Evolutionary conservation across 2,329 filamentous ascomycete species (phyloP).

Genomic region (Trematosphaeria pertusa): DNA sequence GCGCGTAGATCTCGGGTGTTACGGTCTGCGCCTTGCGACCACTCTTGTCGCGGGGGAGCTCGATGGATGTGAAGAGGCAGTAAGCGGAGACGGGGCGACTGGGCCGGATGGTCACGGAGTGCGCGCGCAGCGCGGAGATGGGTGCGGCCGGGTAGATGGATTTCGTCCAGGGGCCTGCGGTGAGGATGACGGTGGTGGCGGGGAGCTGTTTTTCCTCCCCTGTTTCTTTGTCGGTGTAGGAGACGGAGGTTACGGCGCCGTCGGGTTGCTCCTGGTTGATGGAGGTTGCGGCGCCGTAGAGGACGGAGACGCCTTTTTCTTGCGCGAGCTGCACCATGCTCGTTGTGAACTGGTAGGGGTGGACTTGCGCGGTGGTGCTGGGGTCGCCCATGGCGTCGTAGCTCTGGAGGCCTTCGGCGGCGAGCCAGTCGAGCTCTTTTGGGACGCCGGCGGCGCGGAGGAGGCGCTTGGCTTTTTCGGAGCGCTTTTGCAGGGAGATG

Average conservation of each 20-base stretch:
- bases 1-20: conserved; percentile 91
- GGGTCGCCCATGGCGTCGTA: conserved; percentile 87
- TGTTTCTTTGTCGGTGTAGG: conserved; percentile 61
- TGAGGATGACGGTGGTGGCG: conserved; percentile 65
- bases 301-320: conserved; percentile 65
- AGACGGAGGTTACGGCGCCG: conserved; percentile 68
- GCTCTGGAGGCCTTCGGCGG: conserved; percentile 66
- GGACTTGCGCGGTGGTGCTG: conserved; percentile 87
- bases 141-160: conserved; percentile 61
- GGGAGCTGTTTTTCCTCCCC: conserved; percentile 56
- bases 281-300: conserved; percentile 71
- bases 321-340: conserved; percentile 78
- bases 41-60: conserved; percentile 65
- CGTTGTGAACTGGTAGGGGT: conserved; percentile 89
- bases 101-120: conserved; percentile 68
- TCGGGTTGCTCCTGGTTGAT: conserved; percentile 66
- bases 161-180: conserved; percentile 69
- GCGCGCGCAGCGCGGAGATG: conserved; percentile 66
- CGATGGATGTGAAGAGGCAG: conserved; percentile 86
- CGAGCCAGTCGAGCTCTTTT: conserved; percentile 83
- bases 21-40: conserved; percentile 58
- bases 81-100: conserved; percentile 70
- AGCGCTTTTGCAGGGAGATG: conserved; percentile 64
- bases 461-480: conserved; percentile 57
- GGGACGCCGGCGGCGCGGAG: conserved; percentile 70